Base-by-base conservation (phyloP, 177 flowering plant genomes). In the Telopea speciosissima region DNA sequence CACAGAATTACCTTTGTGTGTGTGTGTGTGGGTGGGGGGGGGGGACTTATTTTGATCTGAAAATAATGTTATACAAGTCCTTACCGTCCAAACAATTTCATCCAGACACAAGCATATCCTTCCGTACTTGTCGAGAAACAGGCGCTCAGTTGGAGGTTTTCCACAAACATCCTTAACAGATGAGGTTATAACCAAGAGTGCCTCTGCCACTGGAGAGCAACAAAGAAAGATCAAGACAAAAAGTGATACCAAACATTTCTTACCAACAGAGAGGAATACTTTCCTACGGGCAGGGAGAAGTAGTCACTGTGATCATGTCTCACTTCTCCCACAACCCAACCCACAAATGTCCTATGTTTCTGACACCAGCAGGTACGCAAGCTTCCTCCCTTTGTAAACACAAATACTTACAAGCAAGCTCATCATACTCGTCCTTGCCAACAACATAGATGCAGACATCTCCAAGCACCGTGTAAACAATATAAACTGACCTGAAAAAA, bases 371-470 rank as follows among this genome's bases (percentile, higher is more conserved):
- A 72, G 63, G 62, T 28, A 24, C 1, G 23, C 11, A 33, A 61
- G 31, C 67, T 68, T 63, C 33, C 71, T 24, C 66, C 21, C 25
- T 26, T 23, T 12, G 24, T 3, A 33, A 33, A 0, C 40, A 5
- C 65, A 33, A 61, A 60, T 54, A 84, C 97, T 88, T 82, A 93
- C 98, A 87, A n/a, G 97, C 87, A 71, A 93, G 95, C 81, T 93
- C 98, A 74, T 93, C 98, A 70, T 93, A 93, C 69, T 85, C 93
- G 75, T 93, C 98, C 84, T 93, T 93, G 81, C 98, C 98, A 66
- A 93, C 95, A 68, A 87, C 85, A 71, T 75, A 93, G 67, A 93
- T 74, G 81, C 94, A 88, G 73, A 93, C 89, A 81, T 88, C 98
- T 66, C 98, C 97, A 58, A 93, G 92, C 71, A 93, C 85, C 0